Base-by-base conservation (phyloP, 2,329 filamentous ascomycete species). In the Talaromyces sp. region DNA sequence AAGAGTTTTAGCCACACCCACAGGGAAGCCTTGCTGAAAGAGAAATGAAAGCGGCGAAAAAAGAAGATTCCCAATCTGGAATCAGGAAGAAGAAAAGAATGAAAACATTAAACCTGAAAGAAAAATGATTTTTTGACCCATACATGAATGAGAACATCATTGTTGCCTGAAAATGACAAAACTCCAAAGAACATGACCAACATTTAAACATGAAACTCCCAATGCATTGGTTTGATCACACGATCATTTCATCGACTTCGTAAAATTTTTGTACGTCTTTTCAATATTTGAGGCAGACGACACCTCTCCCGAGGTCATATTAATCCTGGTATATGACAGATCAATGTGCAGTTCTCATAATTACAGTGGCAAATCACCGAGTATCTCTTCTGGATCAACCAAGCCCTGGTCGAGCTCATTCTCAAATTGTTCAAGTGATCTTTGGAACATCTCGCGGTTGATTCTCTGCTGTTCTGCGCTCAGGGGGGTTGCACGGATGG, bases 321-420 rank as follows among this genome's bases (percentile, higher is more conserved):
- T 13, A 1, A 56, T 48, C 19, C 10, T 15, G 11, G 28, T 31
- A 35, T 56, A 50, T 41, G 35, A 56, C 35, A 41, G 10, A 31
- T 11, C 54, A 19, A 56, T 40, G 54, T 56, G 25, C n/a, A 40
- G 25, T n/a, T 21, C 17, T 31, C 41, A 25, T 50, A 28, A 45
- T 56, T 59, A 56, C 36, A 52, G 15, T 5, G 37, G 28, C 19
- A 59, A 31, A 10, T 52, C 57, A 22, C 19, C 9, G 25, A 59
- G 17, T 11, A 59, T 40, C 37, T 52, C 57, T 17, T 53, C 33
- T n/a, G 57, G 25, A 22, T 59, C 45, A 17, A 59, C 33, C 21
- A 59, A 28, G 21, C 52, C 53, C 31, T 39, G 51, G 5, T 45
- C 22, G 22, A 59, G 19, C 28, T 55, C 36, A 21, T 39, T 39